Conservation (phyloP, 2,329 filamentous ascomycete species). For the Pseudogymnoascus verrucosus region DNA sequence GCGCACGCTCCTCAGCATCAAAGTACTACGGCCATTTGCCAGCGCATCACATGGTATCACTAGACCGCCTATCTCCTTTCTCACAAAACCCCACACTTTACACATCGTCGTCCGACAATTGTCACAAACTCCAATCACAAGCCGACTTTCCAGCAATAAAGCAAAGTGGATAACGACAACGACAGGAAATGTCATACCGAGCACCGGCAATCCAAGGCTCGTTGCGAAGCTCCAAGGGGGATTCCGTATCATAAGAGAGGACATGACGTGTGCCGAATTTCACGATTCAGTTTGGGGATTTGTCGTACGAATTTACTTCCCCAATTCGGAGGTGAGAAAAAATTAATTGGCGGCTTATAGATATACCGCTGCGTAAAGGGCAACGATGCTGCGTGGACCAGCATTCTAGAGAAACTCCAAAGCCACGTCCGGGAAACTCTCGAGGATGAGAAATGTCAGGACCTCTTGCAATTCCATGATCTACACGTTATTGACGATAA, state of each 20-base stretch:
- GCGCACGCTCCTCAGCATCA: neutral
- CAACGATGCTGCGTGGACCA: neutral
- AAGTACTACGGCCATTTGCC: neutral
- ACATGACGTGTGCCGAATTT: neutral
- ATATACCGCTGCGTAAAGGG: neutral
- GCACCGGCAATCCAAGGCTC: neutral
- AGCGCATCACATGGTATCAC: neutral
- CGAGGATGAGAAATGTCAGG: neutral
- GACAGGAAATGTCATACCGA: neutral
- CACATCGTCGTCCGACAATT: neutral
- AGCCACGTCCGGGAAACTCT: neutral
- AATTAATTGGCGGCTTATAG: neutral
- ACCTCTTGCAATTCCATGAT: neutral
- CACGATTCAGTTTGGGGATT: neutral
- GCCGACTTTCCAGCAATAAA: neutral
- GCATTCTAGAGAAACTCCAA: neutral
- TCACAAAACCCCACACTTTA: neutral
- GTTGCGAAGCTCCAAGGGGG: neutral
- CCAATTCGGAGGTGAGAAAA: neutral
- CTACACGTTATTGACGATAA: neutral
- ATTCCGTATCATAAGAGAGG: neutral
- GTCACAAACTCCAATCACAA: neutral
- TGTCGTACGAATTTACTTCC: neutral
- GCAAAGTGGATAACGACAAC: neutral
- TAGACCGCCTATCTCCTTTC: neutral